A percentile compares a stretch with the other conserved stretches of the same genome.
Conservation (phyloP, 78 protist genomes). For the slime mould (Dictyostelium discoideum) region dicty_2.7 NC_007088.5:4099501-4100000, state of each 20-base stretch:
- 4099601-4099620: constrained; percentile 55
- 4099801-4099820: background rate
- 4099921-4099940: constrained; percentile 10
- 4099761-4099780: background rate
- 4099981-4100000: background rate
- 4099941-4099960: constrained; percentile 4
- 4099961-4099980: background rate
- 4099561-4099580: background rate
- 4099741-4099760: background rate
- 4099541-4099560: background rate
- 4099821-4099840: background rate
- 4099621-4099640: constrained; percentile 35
- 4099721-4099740: constrained; percentile 6
- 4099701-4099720: background rate
- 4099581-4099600: constrained; percentile 41
- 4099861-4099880: constrained; percentile 9
- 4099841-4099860: background rate
- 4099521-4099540: background rate
- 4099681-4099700: background rate
- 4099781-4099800: background rate
- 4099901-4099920: constrained; percentile 2
- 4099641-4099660: background rate
- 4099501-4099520: constrained; percentile 16
- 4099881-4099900: background rate
- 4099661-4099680: constrained; percentile 3